phyloP scores from a whole-genome alignment of 306 rosid genomes.

The Hippophae tibetana region DNA sequence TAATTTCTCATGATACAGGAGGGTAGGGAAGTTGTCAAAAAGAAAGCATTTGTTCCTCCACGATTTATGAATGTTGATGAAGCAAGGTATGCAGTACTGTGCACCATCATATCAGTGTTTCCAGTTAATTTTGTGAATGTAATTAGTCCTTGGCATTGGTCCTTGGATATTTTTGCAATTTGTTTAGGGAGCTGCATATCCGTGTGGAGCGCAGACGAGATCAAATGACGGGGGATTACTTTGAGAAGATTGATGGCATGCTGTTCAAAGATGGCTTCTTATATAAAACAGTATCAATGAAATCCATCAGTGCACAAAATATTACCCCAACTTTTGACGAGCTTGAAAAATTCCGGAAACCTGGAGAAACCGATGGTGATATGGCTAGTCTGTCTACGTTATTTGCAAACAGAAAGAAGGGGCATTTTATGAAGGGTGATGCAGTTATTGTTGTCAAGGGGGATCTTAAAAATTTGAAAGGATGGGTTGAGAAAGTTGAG shows the following conservation, averaged over 20 bases:
- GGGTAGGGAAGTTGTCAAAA: constrained; percentile 83
- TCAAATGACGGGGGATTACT: constrained; percentile 77
- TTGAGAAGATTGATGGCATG: constrained; percentile 84
- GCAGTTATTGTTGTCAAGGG: constrained; percentile 86
- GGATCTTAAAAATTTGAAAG: constrained; percentile 83
- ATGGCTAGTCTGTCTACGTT: constrained; percentile 78
- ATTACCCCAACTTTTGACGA: constrained; percentile 91
- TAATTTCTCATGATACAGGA: constrained; percentile 51
- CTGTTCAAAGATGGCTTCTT: constrained; percentile 92
- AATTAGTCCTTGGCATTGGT: constrained; percentile 6
- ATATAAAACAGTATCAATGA: constrained; percentile 75
- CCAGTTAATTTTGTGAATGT: constrained; percentile 13
- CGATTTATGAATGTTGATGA: constrained; percentile 92
- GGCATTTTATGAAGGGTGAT: constrained; percentile 97
- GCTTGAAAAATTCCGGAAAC: constrained; percentile 83
- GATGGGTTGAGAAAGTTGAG: constrained; percentile 95
- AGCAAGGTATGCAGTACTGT: constrained; percentile 52
- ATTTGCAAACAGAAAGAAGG: constrained; percentile 88
- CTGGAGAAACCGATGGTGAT: constrained; percentile 84
- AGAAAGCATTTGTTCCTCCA: constrained; percentile 97
- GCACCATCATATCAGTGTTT: constrained; percentile 10
- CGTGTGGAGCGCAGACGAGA: constrained; percentile 89
- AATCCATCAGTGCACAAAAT: constrained; percentile 70
- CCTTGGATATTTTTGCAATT: constrained; percentile 1
- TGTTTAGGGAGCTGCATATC: constrained; percentile 81